Evolutionary conservation across 331 rosid species (phyloP).

Genomic region (Telfairia occidentalis): DNA sequence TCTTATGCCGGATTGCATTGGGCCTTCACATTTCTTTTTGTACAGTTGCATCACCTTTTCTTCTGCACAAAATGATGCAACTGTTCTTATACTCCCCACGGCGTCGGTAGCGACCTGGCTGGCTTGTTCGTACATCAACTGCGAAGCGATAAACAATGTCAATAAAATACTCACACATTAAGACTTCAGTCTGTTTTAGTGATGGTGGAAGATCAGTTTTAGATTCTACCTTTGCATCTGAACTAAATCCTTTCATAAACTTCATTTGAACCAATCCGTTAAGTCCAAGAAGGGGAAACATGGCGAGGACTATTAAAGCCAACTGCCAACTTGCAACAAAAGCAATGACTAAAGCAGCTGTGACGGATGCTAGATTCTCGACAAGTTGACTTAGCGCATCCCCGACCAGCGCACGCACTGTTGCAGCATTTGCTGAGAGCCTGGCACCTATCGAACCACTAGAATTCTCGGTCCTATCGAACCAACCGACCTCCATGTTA

Average conservation of each 20-base stretch:
- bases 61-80: conserved; percentile 56
- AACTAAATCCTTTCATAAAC: conserved; percentile 20
- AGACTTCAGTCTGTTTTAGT: background rate
- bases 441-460: conserved; percentile 33
- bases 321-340: conserved; percentile 23
- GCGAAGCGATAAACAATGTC: background rate
- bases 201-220: background rate
- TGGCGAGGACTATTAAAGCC: conserved; percentile 18
- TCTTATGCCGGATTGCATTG: conserved; percentile 32
- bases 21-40: conserved; percentile 51
- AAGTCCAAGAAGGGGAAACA: conserved; percentile 22
- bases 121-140: conserved; percentile 57
- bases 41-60: conserved; percentile 30
- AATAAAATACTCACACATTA: background rate
- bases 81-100: conserved; percentile 35
- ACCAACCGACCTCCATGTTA: conserved; percentile 32
- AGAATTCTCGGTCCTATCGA: conserved; percentile 27
- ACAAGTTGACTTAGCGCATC: conserved; percentile 24
- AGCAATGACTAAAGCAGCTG: conserved; percentile 24
- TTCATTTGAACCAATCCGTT: conserved; percentile 16
- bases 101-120: conserved; percentile 65
- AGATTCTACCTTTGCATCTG: conserved; percentile 22
- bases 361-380: conserved; percentile 15
- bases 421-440: conserved; percentile 32
- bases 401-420: conserved; percentile 28